Evolutionary conservation across 1,284 basidiomycete genomes (phyloP).

Genomic region (Paramarasmius palmivorus): DNA sequence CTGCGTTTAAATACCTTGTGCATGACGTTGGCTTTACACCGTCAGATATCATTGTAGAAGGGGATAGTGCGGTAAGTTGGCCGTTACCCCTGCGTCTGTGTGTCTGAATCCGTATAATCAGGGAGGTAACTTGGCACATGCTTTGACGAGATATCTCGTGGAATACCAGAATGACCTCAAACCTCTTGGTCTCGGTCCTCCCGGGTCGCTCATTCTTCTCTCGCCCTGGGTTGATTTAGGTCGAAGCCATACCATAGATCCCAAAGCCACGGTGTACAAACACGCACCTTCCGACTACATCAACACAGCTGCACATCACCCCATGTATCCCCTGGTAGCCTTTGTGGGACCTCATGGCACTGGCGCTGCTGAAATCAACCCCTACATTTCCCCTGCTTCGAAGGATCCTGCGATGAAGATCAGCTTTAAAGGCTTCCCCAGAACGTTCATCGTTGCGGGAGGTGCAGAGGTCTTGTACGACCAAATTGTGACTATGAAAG

Average conservation of each 20-base stretch:
- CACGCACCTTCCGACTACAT: conserved; percentile 44
- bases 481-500: conserved; percentile 42
- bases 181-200: conserved; percentile 36
- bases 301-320: conserved; percentile 15
- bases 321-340: conserved; percentile 33
- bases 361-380: conserved; percentile 40
- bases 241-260: conserved; percentile 30
- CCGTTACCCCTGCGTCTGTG: conserved; percentile 22
- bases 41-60: conserved; percentile 61
- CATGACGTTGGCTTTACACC: conserved; percentile 48
- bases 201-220: conserved; percentile 52
- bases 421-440: conserved; percentile 53
- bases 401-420: conserved; percentile 35
- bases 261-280: conserved; percentile 31
- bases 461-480: conserved; percentile 57
- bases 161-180: conserved; percentile 35
- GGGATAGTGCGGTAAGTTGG: conserved; percentile 22
- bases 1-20: conserved; percentile 63
- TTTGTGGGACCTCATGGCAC: conserved; percentile 44
- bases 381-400: conserved; percentile 59
- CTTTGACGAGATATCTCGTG: conserved; percentile 52
- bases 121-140: conserved; percentile 70
- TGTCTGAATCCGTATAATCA: conserved; percentile 46
- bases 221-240: conserved; percentile 62
- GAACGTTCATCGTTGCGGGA: conserved; percentile 54